These are phyloP conservation scores for Fomitopsis betulina DNA, from an alignment of 1,284 basidiomycete genomes.

Conservation along the genomic window DNA sequence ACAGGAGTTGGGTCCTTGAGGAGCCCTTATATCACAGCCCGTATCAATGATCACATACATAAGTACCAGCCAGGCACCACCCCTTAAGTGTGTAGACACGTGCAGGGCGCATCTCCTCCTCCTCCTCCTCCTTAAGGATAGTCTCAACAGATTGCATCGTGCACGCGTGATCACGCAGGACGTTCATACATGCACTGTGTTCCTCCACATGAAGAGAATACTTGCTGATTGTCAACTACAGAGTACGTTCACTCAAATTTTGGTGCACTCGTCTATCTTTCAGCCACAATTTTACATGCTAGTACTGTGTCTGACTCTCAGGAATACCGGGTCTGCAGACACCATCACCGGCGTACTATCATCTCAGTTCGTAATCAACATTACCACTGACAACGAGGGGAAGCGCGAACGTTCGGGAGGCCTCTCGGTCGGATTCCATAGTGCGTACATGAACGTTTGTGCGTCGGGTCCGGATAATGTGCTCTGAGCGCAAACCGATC, in stretches of 20 bases:
- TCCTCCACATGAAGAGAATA: too few species aligned
- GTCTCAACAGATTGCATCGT: not conserved
- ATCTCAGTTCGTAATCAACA: not conserved
- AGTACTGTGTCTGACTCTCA: too few species aligned
- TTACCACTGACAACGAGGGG: not conserved
- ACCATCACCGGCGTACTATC: too few species aligned
- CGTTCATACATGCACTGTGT: too few species aligned
- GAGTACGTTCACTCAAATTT: too few species aligned
- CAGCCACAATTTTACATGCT: too few species aligned
- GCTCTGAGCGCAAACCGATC: not conserved
- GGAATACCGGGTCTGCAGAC: too few species aligned
- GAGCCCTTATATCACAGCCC: not conserved
- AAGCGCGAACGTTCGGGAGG: not conserved
- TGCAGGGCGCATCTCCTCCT: too few species aligned
- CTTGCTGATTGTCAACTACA: too few species aligned
- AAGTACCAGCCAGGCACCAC: not conserved
- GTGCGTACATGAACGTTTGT: not conserved
- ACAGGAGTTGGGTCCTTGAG: not conserved
- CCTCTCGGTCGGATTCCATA: not conserved
- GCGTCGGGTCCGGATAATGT: not conserved
- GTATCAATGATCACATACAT: not conserved
- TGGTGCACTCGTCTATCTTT: too few species aligned
- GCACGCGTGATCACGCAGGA: not conserved
- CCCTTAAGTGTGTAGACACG: too few species aligned
- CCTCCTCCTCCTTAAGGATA: too few species aligned